Evolutionary conservation across 1,284 basidiomycete species (phyloP).

Genomic region (Inonotus hispidus): DNA sequence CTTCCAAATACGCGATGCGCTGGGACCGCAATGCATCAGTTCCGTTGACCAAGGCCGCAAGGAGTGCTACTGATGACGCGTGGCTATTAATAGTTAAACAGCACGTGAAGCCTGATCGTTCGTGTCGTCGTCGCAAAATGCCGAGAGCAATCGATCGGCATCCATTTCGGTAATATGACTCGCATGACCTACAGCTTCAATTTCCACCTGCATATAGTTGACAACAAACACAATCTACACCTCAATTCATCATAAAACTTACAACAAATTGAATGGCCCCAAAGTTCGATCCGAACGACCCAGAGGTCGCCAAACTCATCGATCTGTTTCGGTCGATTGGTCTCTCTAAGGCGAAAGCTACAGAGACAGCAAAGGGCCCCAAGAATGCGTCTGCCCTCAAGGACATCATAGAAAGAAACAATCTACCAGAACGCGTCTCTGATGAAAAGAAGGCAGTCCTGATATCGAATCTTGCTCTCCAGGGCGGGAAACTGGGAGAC

Average conservation of each 20-base stretch:
- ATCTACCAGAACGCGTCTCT: constrained; percentile 44
- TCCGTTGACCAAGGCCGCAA: no score
- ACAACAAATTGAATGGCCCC: constrained; percentile 33
- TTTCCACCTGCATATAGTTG: not conserved
- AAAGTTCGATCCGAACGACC: constrained; percentile 43
- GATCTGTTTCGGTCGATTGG: constrained; percentile 78
- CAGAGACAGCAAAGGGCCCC: constrained; percentile 76
- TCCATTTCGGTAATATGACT: no score
- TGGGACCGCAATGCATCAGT: no score
- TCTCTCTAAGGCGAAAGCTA: constrained; percentile 72
- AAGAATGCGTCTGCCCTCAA: constrained; percentile 72
- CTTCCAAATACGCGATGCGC: no score
- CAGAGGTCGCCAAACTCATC: constrained; percentile 44
- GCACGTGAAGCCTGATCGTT: not conserved
- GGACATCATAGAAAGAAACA: constrained; percentile 61
- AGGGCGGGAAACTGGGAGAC: constrained; percentile 53
- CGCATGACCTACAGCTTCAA: not conserved
- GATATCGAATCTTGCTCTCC: constrained; percentile 64
- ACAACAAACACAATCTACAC: not conserved
- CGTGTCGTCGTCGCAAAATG: not conserved
- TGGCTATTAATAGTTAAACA: not conserved
- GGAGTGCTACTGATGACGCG: no score
- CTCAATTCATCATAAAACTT: not conserved
- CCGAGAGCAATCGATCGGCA: not conserved
- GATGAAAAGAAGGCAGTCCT: constrained; percentile 82